Evolutionary conservation across 306 rosid species (phyloP).

Genomic region (Ceratonia siliqua): DNA sequence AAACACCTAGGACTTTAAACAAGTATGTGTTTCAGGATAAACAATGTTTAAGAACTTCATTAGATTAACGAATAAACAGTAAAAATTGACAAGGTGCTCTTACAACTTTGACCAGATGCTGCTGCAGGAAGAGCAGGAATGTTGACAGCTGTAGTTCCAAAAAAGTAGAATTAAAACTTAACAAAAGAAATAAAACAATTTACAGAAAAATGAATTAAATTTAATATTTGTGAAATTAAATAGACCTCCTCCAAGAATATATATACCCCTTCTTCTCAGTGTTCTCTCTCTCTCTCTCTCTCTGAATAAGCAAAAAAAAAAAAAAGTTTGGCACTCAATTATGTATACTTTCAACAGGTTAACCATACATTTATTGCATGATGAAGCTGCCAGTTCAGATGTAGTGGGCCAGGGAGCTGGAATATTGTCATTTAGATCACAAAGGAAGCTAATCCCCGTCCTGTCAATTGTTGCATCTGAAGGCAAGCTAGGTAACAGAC

Average conservation of each 20-base stretch:
- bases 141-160: slow-evolving; percentile 66
- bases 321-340: slow-evolving; percentile 7
- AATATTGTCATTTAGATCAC: slow-evolving; percentile 95
- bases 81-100: slow-evolving; percentile 25
- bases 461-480: slow-evolving; percentile 86
- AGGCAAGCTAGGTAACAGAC: slow-evolving; percentile 93
- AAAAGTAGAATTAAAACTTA: slow-evolving; percentile 21
- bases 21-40: slow-evolving; percentile 5
- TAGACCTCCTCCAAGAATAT: neutral
- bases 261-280: neutral
- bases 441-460: slow-evolving; percentile 82
- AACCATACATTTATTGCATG: slow-evolving; percentile 81
- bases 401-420: slow-evolving; percentile 96
- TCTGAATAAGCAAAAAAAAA: neutral
- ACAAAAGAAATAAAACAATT: slow-evolving; percentile 6
- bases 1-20: neutral
- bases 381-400: slow-evolving; percentile 60
- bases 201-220: neutral
- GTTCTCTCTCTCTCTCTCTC: neutral
- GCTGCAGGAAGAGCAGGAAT: slow-evolving; percentile 99
- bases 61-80: slow-evolving; percentile 23
- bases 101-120: slow-evolving; percentile 74
- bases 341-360: slow-evolving; percentile 11
- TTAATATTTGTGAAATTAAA: slow-evolving; percentile 13
- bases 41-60: slow-evolving; percentile 2